A percentile compares a stretch with the other conserved stretches of the same genome.
These are phyloP conservation scores for Steccherinum ochraceum DNA, from an alignment of 768 basidiomycete species.

Conservation along the genomic window DNA sequence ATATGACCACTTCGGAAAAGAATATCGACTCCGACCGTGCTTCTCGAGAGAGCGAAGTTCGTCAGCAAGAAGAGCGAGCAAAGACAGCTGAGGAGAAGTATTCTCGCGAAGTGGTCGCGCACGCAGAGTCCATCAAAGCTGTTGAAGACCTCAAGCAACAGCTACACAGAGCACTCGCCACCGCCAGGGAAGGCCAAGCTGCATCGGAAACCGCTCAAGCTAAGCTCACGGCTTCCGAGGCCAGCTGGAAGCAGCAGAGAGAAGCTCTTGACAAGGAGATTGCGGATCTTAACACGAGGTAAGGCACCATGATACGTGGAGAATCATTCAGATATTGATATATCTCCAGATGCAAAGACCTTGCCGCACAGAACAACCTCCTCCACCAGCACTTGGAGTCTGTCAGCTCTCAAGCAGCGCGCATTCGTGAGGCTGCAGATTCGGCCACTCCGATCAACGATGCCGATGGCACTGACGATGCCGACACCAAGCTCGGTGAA, in stretches of 20 bases:
- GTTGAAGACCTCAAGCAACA: slow-evolving; percentile 62
- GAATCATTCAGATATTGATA: too few species aligned
- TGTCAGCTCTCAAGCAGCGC: slow-evolving; percentile 74
- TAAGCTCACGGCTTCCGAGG: slow-evolving; percentile 64
- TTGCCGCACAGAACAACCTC: slow-evolving; percentile 67
- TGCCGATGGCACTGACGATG: slow-evolving; percentile 40
- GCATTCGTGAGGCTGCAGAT: slow-evolving; percentile 68
- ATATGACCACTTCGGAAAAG: slow-evolving; percentile 71
- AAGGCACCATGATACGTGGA: too few species aligned
- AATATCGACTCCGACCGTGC: slow-evolving; percentile 56
- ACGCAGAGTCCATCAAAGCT: slow-evolving; percentile 78
- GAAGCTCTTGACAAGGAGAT: slow-evolving; percentile 75
- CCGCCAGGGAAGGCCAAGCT: slow-evolving; percentile 52
- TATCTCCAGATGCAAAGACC: slow-evolving; percentile 65
- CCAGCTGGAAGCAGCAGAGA: slow-evolving; percentile 77
- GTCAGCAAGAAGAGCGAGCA: slow-evolving; percentile 60
- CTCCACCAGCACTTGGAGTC: slow-evolving; percentile 83
- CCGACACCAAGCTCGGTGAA: slow-evolving; percentile 63
- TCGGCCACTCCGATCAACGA: slow-evolving; percentile 37
- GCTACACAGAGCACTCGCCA: slow-evolving; percentile 42
- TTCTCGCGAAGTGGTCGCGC: slow-evolving; percentile 72
- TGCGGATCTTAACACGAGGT: slow-evolving; percentile 66
- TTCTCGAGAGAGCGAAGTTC: slow-evolving; percentile 60
- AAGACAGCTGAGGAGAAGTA: slow-evolving; percentile 80
- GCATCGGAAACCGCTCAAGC: slow-evolving; percentile 69